phyloP scores from a whole-genome alignment of 2,329 filamentous ascomycete genomes.

The Trichoderma atrobrunneum region DNA sequence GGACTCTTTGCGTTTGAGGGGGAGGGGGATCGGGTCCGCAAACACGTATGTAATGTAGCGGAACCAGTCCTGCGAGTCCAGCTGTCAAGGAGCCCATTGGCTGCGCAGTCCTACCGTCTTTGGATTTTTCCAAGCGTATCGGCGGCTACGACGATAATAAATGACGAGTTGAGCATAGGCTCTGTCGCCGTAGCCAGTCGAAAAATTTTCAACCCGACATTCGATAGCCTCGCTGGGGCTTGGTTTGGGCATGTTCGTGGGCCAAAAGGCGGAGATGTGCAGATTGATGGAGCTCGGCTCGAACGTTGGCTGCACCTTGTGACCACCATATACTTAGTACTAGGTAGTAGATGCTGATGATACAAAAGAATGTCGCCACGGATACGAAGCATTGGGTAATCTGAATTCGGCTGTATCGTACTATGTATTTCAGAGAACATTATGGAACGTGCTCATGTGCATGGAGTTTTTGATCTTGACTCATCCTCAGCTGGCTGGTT shows the following conservation, averaged over 20 bases:
- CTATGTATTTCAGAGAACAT: neutral
- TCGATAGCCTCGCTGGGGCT: neutral
- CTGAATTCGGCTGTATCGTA: neutral
- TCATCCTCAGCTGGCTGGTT: neutral
- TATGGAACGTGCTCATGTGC: neutral
- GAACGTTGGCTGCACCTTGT: constrained; percentile 2
- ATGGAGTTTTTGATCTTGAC: neutral
- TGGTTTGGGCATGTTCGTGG: neutral
- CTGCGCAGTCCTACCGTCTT: neutral
- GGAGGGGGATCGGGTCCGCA: constrained; percentile 5
- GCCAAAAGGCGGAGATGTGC: constrained; percentile 2
- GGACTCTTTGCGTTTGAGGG: neutral
- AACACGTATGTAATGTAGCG: constrained; percentile 5
- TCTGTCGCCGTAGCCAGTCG: neutral
- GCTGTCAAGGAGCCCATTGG: constrained; percentile 16
- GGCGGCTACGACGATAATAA: constrained; percentile 17
- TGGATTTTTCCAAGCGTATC: neutral
- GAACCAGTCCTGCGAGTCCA: constrained; percentile 13
- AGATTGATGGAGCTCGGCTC: neutral
- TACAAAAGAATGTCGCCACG: neutral
- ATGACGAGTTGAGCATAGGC: neutral
- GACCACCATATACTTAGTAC: neutral
- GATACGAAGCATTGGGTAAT: neutral
- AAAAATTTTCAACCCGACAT: neutral
- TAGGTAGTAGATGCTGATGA: neutral